Evolutionary conservation across 495 filamentous ascomycete species (phyloP).

Genomic region (Xylaria nigripes): DNA sequence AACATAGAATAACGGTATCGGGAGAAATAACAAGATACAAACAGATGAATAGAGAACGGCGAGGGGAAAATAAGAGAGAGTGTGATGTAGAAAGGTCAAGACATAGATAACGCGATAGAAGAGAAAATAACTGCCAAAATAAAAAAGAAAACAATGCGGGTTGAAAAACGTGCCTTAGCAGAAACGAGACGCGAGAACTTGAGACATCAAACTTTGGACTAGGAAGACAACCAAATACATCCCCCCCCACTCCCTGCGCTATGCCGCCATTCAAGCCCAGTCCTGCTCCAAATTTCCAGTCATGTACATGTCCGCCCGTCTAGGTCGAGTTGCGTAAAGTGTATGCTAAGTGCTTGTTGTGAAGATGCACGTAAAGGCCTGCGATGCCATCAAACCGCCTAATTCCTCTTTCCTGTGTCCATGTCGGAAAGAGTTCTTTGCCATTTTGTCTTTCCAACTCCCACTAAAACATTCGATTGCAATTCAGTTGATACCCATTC

Average conservation of each 20-base stretch:
- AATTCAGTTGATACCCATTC: slow-evolving; percentile 10
- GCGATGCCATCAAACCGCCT: slow-evolving; percentile 24
- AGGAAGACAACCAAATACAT: slow-evolving; percentile 50
- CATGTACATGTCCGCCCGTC: slow-evolving; percentile 30
- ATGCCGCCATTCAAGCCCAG: slow-evolving; percentile 38
- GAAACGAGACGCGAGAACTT: slow-evolving; percentile 7
- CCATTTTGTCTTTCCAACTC: slow-evolving; percentile 41
- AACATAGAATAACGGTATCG: slow-evolving; percentile 2
- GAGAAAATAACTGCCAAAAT: background rate
- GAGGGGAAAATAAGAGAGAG: background rate
- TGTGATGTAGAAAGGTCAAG: background rate
- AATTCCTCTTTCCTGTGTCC: slow-evolving; percentile 30
- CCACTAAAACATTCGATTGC: slow-evolving; percentile 25
- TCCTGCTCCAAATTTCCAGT: slow-evolving; percentile 26
- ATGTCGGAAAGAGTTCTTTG: slow-evolving; percentile 31
- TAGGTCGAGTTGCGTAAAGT: slow-evolving; percentile 26
- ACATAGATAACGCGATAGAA: background rate
- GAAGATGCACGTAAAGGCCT: slow-evolving; percentile 23
- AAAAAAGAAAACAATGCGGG: background rate
- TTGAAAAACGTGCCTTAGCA: slow-evolving; percentile 1
- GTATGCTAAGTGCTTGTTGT: slow-evolving; percentile 25
- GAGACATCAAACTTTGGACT: slow-evolving; percentile 11
- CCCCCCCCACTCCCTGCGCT: slow-evolving; percentile 57
- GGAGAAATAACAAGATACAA: slow-evolving; percentile 7
- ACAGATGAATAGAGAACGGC: slow-evolving; percentile 4